A percentile compares a stretch with the other conserved stretches of the same genome.
Conservation (phyloP, 305 asterid genomes). For the Fraxinus sp. region DNA sequence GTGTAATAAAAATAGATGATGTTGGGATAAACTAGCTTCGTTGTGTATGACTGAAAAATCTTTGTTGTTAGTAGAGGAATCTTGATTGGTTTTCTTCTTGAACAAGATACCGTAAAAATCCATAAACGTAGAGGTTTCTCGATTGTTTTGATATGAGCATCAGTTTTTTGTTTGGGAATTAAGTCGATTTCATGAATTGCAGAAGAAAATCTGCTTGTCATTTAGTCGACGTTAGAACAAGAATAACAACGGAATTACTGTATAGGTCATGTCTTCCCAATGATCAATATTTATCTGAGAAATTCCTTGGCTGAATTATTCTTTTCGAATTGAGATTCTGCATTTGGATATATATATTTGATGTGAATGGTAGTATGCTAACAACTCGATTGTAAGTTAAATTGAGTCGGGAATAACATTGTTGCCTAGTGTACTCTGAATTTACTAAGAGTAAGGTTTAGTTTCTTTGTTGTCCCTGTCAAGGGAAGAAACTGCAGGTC, state of each 20-base stretch:
- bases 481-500: not conserved
- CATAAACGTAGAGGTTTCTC: not conserved
- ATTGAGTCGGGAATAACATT: not conserved
- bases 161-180: not conserved
- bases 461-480: not conserved
- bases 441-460: not conserved
- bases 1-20: slow-evolving; percentile 14
- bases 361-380: not conserved
- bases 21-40: slow-evolving; percentile 12
- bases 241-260: not conserved
- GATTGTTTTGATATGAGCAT: not conserved
- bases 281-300: not conserved
- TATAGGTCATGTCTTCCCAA: not conserved
- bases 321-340: not conserved
- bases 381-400: not conserved
- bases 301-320: slow-evolving; percentile 6
- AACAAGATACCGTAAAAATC: not conserved
- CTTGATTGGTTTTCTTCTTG: not conserved
- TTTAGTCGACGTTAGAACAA: not conserved
- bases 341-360: not conserved
- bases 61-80: not conserved
- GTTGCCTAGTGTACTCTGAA: not conserved
- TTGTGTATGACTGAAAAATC: slow-evolving; percentile 17
- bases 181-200: not conserved
- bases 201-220: not conserved